Percentiles rank a stretch among this genome's conserved stretches.
Conservation (phyloP, 106 monocot genomes). For the Cymbidium sinense region DNA sequence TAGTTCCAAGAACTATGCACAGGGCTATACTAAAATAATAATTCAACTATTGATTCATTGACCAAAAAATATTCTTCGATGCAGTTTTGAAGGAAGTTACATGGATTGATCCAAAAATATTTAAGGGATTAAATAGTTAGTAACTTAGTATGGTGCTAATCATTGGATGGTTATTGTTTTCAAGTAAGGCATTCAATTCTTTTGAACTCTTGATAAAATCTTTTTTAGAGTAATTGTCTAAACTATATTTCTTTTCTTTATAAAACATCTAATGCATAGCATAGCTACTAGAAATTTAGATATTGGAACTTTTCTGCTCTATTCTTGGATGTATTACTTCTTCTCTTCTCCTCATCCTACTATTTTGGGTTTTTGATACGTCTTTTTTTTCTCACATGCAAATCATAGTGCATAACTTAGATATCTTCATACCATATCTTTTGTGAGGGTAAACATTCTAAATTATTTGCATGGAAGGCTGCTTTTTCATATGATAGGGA, state of each 20-base stretch:
- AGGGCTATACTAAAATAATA: neutral
- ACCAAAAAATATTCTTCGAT: too few relatives aligned
- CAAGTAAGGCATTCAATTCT: neutral
- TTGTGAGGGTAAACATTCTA: neutral
- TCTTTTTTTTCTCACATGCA: neutral
- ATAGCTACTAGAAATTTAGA: neutral
- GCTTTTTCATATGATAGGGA: neutral
- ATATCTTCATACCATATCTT: neutral
- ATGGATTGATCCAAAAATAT: neutral
- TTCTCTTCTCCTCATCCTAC: neutral
- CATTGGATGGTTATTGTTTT: neutral
- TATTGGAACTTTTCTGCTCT: neutral
- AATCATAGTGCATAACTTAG: neutral
- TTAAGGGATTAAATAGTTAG: neutral
- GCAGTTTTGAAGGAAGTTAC: neutral
- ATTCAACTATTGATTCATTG: neutral
- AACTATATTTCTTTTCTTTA: neutral
- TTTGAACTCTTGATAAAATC: neutral
- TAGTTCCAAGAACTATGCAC: neutral
- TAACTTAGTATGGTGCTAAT: neutral
- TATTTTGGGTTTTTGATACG: neutral
- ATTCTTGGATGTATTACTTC: too few relatives aligned
- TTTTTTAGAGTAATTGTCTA: neutral
- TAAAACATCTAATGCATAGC: neutral
- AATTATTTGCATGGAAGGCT: neutral